phyloP scores from a whole-genome alignment of 2,329 filamentous ascomycete genomes.

The Aplosporella prunicola region DNA sequence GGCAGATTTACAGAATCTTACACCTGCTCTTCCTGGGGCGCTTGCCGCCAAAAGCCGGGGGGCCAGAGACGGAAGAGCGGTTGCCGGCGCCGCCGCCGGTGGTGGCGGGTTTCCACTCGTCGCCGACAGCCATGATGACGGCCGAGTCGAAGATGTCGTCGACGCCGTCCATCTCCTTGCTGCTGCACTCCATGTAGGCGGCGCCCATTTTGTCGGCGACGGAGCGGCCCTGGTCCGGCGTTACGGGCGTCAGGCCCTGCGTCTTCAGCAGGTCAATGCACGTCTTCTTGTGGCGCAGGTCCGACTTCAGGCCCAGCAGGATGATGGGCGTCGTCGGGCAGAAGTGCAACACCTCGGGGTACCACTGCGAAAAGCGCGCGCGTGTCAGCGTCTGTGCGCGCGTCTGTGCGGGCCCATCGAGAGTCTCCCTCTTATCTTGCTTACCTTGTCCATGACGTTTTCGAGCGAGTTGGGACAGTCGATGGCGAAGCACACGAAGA shows the following conservation, averaged over 20 bases:
- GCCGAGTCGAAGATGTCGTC: slow-evolving; percentile 93
- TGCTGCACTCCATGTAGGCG: slow-evolving; percentile 95
- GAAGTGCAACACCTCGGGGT: slow-evolving; percentile 97
- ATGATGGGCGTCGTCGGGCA: slow-evolving; percentile 95
- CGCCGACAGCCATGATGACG: slow-evolving; percentile 79
- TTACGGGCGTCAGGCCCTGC: slow-evolving; percentile 91
- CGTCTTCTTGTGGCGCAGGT: slow-evolving; percentile 87
- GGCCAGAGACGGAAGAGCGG: slow-evolving; percentile 7
- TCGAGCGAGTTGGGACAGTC: slow-evolving; percentile 97
- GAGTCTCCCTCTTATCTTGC: slow-evolving; percentile 15
- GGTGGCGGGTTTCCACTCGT: slow-evolving; percentile 37
- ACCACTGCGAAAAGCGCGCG: slow-evolving; percentile 58
- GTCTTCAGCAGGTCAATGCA: slow-evolving; percentile 99
- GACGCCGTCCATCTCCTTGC: slow-evolving; percentile 92
- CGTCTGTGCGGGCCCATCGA: slow-evolving; percentile 2
- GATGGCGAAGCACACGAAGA: slow-evolving; percentile 98
- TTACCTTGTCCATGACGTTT: slow-evolving; percentile 97
- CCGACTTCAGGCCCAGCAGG: slow-evolving; percentile 92
- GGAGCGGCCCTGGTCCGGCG: slow-evolving; percentile 74
- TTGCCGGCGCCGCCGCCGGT: slow-evolving; percentile 2
- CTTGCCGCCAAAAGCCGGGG: slow-evolving; percentile 20
- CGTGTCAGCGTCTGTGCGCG: slow-evolving; percentile 12
- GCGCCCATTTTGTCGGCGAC: slow-evolving; percentile 93
- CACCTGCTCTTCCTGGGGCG: slow-evolving; percentile 31
- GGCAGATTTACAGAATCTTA: slow-evolving; percentile 26